Conservation (phyloP, 768 basidiomycete species). For the Dentipellis fragilis region DNA sequence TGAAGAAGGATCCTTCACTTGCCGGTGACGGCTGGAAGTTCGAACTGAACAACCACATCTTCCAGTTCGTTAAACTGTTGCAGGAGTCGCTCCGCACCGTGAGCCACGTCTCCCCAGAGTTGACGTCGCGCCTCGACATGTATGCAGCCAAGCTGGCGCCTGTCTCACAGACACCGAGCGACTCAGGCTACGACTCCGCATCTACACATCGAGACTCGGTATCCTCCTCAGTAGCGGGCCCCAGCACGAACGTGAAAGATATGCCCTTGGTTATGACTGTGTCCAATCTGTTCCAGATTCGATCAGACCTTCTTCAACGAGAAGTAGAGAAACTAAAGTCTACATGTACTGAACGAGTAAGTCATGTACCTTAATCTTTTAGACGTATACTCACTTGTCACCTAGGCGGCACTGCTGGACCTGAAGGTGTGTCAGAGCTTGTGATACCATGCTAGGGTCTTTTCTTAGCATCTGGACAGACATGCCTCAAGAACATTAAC, state of each 20-base stretch:
- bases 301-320: slow-evolving; percentile 52
- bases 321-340: slow-evolving; percentile 62
- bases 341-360: slow-evolving; percentile 69
- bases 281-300: slow-evolving; percentile 64
- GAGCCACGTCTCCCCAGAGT: slow-evolving; percentile 75
- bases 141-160: slow-evolving; percentile 78
- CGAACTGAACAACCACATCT: slow-evolving; percentile 88
- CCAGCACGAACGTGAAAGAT: slow-evolving; percentile 44
- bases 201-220: slow-evolving; percentile 51
- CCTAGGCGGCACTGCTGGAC: slow-evolving; percentile 74
- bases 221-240: slow-evolving; percentile 23
- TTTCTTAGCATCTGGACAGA: slow-evolving; percentile 31
- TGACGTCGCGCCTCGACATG: slow-evolving; percentile 70
- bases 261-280: slow-evolving; percentile 72
- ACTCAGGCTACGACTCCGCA: slow-evolving; percentile 59
- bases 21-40: slow-evolving; percentile 86
- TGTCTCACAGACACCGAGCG: slow-evolving; percentile 35
- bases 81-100: slow-evolving; percentile 66
- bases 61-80: slow-evolving; percentile 77
- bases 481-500: slow-evolving; percentile 86
- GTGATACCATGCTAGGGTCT: no score
- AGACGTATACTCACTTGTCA: slow-evolving; percentile 3
- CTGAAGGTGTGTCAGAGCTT: slow-evolving; percentile 50
- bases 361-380: slow-evolving; percentile 4
- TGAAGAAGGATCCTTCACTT: slow-evolving; percentile 84